A percentile compares a stretch with the other conserved stretches of the same genome.
Evolutionary conservation across 768 basidiomycete species (phyloP).

Genomic region (Artomyces pyxidatus): DNA sequence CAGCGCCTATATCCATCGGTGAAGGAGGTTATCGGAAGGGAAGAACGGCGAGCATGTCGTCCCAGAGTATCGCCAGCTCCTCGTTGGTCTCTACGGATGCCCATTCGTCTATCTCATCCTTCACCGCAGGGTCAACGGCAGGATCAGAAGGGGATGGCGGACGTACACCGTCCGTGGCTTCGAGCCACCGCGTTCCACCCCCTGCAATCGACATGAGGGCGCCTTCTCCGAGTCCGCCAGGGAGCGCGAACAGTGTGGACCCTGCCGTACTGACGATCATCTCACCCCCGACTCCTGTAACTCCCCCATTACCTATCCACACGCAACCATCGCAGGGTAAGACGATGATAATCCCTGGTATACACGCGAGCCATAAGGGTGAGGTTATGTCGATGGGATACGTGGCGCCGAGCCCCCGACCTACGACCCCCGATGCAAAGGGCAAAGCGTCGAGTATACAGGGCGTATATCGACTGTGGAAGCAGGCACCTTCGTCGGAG

Average conservation of each 20-base stretch:
- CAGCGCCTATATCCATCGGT: constrained; percentile 29
- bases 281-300: constrained; percentile 1
- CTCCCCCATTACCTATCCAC: constrained; percentile 44
- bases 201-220: neutral
- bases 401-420: constrained; percentile 40
- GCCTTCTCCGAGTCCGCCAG: neutral
- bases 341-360: constrained; percentile 83
- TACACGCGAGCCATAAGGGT: constrained; percentile 77
- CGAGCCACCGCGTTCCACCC: neutral
- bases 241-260: neutral
- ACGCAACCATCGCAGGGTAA: constrained; percentile 68
- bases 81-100: constrained; percentile 20
- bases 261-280: neutral
- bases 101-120: constrained; percentile 20
- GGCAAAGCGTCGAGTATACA: constrained; percentile 40
- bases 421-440: constrained; percentile 25
- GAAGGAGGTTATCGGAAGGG: constrained; percentile 20
- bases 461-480: constrained; percentile 71
- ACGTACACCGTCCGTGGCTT: neutral
- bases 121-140: neutral
- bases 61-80: constrained; percentile 14
- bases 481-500: constrained; percentile 34
- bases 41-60: constrained; percentile 22
- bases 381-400: constrained; percentile 84
- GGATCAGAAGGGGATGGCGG: too few species aligned